These are phyloP conservation scores for Trichoderma harzianum DNA, from an alignment of 2,329 filamentous ascomycete genomes.

Conservation along the genomic window DNA sequence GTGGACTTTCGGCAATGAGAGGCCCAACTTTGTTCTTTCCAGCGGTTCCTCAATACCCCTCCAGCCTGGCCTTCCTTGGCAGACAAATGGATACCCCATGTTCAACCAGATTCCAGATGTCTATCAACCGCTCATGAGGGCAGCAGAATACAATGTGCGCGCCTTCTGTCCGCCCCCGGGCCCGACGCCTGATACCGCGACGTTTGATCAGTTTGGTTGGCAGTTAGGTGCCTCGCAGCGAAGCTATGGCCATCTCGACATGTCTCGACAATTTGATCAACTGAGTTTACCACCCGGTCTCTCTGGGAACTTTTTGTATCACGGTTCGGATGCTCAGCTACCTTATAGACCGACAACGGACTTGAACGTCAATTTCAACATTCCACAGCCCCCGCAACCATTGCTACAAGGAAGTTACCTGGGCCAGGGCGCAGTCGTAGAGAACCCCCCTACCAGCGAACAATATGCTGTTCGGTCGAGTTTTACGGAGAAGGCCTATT, in stretches of 20 bases:
- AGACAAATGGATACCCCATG: conserved; percentile 13
- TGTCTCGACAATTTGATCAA: background rate
- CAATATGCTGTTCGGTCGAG: conserved; percentile 25
- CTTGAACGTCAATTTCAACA: background rate
- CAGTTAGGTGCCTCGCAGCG: conserved; percentile 17
- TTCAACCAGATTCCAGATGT: conserved; percentile 22
- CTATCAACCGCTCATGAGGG: conserved; percentile 34
- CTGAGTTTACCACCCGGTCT: background rate
- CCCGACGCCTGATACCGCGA: conserved; percentile 30
- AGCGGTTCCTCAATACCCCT: background rate
- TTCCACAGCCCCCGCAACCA: background rate
- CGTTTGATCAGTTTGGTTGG: conserved; percentile 27
- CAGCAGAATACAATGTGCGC: conserved; percentile 37
- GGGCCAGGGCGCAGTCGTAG: background rate
- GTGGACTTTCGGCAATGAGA: conserved; percentile 9
- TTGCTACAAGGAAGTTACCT: background rate
- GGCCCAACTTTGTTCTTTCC: background rate
- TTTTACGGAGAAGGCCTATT: conserved; percentile 66
- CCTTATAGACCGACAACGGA: background rate
- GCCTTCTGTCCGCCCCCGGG: conserved; percentile 38
- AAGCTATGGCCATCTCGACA: conserved; percentile 13
- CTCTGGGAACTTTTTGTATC: background rate
- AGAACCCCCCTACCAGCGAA: background rate
- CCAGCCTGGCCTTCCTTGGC: conserved; percentile 7
- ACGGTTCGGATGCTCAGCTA: background rate